phyloP scores from a whole-genome alignment of 352 stramenopile genomes.

The Pythium volutum region DNA sequence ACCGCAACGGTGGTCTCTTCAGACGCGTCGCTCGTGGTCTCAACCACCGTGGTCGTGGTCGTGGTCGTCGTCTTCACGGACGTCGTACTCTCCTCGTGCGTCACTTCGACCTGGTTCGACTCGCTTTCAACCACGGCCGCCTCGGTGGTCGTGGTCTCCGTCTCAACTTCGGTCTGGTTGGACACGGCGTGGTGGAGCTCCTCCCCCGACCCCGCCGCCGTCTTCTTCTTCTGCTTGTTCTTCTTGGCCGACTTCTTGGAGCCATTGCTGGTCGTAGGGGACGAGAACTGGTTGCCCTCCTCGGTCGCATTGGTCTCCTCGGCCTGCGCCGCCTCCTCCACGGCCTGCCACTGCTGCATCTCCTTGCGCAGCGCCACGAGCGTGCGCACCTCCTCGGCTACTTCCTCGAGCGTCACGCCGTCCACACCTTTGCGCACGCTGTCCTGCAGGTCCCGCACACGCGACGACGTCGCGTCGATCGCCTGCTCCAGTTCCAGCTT shows the following conservation, averaged over 20 bases:
- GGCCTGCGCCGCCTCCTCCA: constrained; percentile 23
- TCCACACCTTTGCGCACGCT: constrained; percentile 37
- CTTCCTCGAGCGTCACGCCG: constrained; percentile 40
- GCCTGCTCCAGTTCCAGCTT: constrained; percentile 42
- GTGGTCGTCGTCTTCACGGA: background rate
- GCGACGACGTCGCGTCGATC: constrained; percentile 50
- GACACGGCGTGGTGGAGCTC: background rate
- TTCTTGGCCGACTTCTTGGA: constrained; percentile 35
- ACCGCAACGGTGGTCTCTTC: constrained; percentile 15
- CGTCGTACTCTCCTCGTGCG: background rate
- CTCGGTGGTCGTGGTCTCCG: background rate
- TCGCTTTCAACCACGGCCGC: background rate
- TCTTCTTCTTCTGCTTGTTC: constrained; percentile 28
- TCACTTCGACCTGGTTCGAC: constrained; percentile 17
- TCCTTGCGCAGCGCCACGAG: constrained; percentile 70
- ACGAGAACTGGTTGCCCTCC: constrained; percentile 24
- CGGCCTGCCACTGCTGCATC: constrained; percentile 45
- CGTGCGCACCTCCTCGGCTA: constrained; percentile 52
- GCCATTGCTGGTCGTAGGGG: constrained; percentile 21
- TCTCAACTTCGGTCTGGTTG: constrained; percentile 9
- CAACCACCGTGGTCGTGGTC: constrained; percentile 26
- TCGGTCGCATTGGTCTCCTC: background rate
- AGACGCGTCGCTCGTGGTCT: constrained; percentile 17
- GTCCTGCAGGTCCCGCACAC: constrained; percentile 60
- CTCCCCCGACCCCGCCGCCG: background rate